Percentiles rank a stretch among this genome's conserved stretches.
These are phyloP conservation scores for Fusarium penzigii DNA, from an alignment of 2,329 filamentous ascomycete species.

Conservation along the genomic window DNA sequence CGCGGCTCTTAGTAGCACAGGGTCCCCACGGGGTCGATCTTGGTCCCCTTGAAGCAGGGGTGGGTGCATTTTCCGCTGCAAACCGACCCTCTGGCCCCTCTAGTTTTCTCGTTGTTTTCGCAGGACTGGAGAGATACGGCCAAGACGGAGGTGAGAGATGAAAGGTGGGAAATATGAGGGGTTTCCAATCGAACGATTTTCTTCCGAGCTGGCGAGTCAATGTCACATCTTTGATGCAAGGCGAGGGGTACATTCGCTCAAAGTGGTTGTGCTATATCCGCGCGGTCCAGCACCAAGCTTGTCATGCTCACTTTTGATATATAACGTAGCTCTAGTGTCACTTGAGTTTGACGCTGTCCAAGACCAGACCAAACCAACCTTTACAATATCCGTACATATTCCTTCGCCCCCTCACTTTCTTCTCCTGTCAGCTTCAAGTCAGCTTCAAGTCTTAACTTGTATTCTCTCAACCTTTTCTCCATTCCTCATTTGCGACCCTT, in stretches of 20 bases:
- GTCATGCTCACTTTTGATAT: too few relatives aligned
- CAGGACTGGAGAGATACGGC: too few relatives aligned
- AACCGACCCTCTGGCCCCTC: not conserved
- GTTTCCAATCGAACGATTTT: not conserved
- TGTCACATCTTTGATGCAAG: not conserved
- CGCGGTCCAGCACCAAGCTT: too few relatives aligned
- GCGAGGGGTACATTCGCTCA: not conserved
- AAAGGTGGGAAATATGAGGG: not conserved
- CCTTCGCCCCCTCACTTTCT: not conserved
- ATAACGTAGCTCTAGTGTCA: too few relatives aligned
- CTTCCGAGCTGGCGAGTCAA: not conserved
- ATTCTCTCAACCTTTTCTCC: not conserved
- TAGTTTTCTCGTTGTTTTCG: not conserved
- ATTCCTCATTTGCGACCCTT: not conserved
- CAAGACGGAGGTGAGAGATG: not conserved
- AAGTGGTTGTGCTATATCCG: too few relatives aligned
- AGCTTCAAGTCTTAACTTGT: not conserved
- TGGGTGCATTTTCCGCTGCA: not conserved
- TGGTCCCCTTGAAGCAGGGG: too few relatives aligned
- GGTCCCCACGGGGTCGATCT: not conserved
- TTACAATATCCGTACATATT: not conserved
- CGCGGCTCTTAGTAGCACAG: too few relatives aligned
- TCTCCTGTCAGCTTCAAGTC: not conserved
- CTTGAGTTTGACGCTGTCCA: too few relatives aligned
- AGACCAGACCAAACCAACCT: not conserved